Percentiles rank a stretch among this genome's conserved stretches.
These are phyloP conservation scores for Furcasterigmium furcatum DNA, from an alignment of 2,329 filamentous ascomycete genomes.

Conservation along the genomic window DNA sequence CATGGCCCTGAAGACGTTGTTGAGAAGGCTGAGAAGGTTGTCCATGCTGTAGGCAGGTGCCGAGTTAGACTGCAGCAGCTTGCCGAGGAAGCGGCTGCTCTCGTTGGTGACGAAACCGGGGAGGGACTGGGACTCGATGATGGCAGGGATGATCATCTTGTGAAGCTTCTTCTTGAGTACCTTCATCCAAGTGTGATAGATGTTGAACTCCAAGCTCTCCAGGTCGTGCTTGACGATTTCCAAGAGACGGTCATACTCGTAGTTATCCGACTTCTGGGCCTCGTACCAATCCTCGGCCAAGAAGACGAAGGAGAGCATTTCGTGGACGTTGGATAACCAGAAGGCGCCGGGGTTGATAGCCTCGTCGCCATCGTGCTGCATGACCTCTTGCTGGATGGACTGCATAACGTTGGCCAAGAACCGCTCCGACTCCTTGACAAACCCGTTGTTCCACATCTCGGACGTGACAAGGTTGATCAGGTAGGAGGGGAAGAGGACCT, in stretches of 20 bases:
- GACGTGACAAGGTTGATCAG: conserved; percentile 98
- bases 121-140: conserved; percentile 97
- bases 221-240: conserved; percentile 99
- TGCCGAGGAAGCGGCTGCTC: conserved; percentile 96
- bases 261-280: conserved; percentile 98
- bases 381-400: conserved; percentile 98
- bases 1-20: conserved; percentile 98
- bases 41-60: conserved; percentile 99
- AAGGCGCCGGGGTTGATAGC: conserved; percentile 96
- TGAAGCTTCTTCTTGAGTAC: conserved; percentile 98
- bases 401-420: conserved; percentile 99
- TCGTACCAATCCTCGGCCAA: conserved; percentile 99
- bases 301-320: conserved; percentile 99
- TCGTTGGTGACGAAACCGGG: conserved; percentile 98
- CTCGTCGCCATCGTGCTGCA: conserved; percentile 97
- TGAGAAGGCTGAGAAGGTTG: conserved; percentile 89
- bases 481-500: conserved; percentile 97
- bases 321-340: conserved; percentile 98
- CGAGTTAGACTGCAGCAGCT: conserved; percentile 87
- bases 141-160: conserved; percentile 99
- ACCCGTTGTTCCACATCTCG: conserved; percentile 99
- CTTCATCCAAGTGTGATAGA: conserved; percentile 99
- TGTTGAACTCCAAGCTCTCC: conserved; percentile 98
- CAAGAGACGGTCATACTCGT: conserved; percentile 94
- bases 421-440: conserved; percentile 97